Base-by-base conservation (phyloP, 2,329 filamentous ascomycete genomes). In the Epichloe uncinata region DNA sequence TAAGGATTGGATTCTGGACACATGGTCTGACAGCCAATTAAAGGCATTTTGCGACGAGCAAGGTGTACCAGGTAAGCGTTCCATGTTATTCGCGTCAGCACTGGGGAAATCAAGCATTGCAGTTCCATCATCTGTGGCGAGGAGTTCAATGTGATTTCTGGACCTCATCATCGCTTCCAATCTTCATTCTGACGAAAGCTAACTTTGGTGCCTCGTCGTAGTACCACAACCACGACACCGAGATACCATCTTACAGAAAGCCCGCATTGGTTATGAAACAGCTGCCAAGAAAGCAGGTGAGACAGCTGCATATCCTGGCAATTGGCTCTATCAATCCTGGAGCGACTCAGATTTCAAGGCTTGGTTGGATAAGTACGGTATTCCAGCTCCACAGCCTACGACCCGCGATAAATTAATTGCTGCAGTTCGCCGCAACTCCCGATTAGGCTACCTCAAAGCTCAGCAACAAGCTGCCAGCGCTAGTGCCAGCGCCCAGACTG, bases 241-340 rank as follows among this genome's bases (percentile, higher is more conserved):
- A 60, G 91, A 97, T 64, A 82, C 79, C 26, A 71, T 96, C 43
- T 75, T 97, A 56, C 77, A 84, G 59, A 80, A 87, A 59, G 79
- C 82, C 53, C 87, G 91, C 55, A 75, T 84, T 55, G 90, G 81
- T 68, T 97, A 95, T 63, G 86, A 95, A 58, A 69, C 78, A 1
- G 69, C 82, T 51, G 88, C 91, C 15, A 82, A 87, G 67, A 82
- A 81, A 67, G 65, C 66, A 11, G 87, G 87, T 53, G 84, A 96
- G 69, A 84, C 87, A 13, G 71, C 79, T 48, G 71, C 81, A n/a
- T 97, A 97, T 63, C 93, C 93, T 35, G 93, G 93, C 38, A 81
- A 96, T 70, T 97, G 93, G 93, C 73, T 97, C 42, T 98, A 96
- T 64, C 77, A 82, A 53, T 75, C 84, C 7, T 98, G 93, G 93